Evolutionary conservation across 2,329 filamentous ascomycete species (phyloP), one percentile per base, ranked within the genome.

Genomic region (Fusarium sp.): DNA sequence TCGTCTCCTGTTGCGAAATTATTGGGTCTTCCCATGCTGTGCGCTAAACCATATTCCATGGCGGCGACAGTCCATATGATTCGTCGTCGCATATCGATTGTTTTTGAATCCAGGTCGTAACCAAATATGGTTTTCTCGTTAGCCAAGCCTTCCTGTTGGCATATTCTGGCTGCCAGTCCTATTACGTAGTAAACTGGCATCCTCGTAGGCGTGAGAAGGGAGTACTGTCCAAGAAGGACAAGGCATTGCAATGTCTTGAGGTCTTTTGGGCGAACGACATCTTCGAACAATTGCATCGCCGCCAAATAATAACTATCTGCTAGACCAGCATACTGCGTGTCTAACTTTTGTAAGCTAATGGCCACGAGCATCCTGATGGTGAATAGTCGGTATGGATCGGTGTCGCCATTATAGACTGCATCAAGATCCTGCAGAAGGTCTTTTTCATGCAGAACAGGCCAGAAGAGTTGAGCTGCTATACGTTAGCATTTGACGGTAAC

Each of bases 221-320:
- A 98, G 79, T 98, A 98, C 75, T 96, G 93, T 2, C 90, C 93
- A 72, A 98, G 92, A 18, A 99, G 82, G 5, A 92, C 87, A 57
- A 98, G 89, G 73, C 95, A 98, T 80, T 98, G 96, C 18, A 98
- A 82, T 0, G 96, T 97, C 74, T 91, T 93, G 30, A 98, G 81
- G 78, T 98, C 93, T 84, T 97, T 97, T n/a, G 91, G 90, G 55
- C 90, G 90, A 57, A 98, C 87, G 13, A 97, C 90, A 4, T 89
- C 89, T 78, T 98, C 93, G 66, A 98, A 89, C 74, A 90, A 90
- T 66, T 91, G 89, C 82, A 98, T 90, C 7, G 95, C 95, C 25
- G 94, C 92, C 23, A 98, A 86, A 76, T 98, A 98, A 81, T 97
- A 98, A 77, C 93, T 94, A 80, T 98, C 95, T 30, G 96, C 95